Evolutionary conservation across 2,329 filamentous ascomycete species (phyloP).

Genomic region (Neonectria magnoliae): DNA sequence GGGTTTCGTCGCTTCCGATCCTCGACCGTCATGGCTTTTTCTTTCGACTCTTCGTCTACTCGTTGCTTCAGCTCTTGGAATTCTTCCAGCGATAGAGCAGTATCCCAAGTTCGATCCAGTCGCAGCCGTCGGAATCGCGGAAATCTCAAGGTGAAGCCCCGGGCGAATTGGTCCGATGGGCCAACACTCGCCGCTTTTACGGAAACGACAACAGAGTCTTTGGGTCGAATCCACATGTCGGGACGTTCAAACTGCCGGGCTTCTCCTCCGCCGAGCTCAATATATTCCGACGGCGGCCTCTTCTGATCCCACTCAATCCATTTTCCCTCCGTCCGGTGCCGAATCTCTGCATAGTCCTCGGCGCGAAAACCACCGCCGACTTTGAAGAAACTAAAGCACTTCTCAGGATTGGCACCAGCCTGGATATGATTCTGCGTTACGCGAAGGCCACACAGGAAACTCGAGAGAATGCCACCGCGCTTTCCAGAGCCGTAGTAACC

Average conservation of each 20-base stretch:
- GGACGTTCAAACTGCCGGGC: conserved; percentile 77
- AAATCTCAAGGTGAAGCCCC: conserved; percentile 83
- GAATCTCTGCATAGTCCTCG: conserved; percentile 84
- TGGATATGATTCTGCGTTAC: conserved; percentile 75
- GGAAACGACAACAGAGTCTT: conserved; percentile 85
- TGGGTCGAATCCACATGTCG: conserved; percentile 92
- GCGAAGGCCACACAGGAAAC: conserved; percentile 88
- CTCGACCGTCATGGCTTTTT: conserved; percentile 82
- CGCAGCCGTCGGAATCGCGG: conserved; percentile 87
- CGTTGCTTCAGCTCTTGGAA: conserved; percentile 77
- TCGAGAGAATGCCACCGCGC: conserved; percentile 83
- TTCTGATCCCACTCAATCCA: conserved; percentile 87
- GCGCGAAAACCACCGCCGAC: conserved; percentile 93
- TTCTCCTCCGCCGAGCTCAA: conserved; percentile 84
- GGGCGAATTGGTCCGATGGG: conserved; percentile 80
- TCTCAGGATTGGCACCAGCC: conserved; percentile 70
- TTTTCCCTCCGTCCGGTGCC: conserved; percentile 87
- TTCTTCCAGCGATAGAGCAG: conserved; percentile 79
- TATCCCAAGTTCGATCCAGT: conserved; percentile 85
- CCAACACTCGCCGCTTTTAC: conserved; percentile 88
- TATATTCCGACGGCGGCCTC: conserved; percentile 78
- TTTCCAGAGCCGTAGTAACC: conserved; percentile 92
- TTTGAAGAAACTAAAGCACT: conserved; percentile 95
- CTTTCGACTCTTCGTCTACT: conserved; percentile 75
- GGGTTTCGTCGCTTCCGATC: conserved; percentile 64